Evolutionary conservation across 441 rosid species (phyloP), one percentile per base, ranked within the genome.

Genomic region (Erysimum cheiri): DNA sequence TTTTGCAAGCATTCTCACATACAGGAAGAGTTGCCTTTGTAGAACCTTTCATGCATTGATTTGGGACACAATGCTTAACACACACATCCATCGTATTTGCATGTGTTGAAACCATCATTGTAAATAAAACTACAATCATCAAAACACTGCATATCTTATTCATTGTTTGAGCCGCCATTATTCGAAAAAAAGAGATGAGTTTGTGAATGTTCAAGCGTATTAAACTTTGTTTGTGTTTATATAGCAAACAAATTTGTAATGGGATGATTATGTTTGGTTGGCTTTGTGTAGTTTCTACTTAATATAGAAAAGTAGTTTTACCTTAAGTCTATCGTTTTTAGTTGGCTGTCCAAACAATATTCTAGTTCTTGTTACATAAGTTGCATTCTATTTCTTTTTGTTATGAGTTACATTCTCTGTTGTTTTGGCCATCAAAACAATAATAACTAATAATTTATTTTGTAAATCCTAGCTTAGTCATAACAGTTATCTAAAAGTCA

Each of bases 41-140:
- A 10, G 62, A 13, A 57, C 6, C 5, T 17, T 57, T 35, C 44
- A 57, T 57, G 44, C 62, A 57, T 35, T 57, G 62, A 12, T 36
- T 57, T 2, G 41, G 46, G 10, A 36, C 15, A 57, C 62, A 57
- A 36, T 55, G 60, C 3, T 55, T 55, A 12, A 55, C 7, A 17
- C 60, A 55, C 41, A 55, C 2, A 4, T 55, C 41, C 13, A 8
- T 5, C 2, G n/a, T 15, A 33, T 15, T 32, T 1, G 41, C 60
- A 9, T 33, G 8, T 55, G 14, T 33, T 32, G 60, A 55, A 55
- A 55, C 40, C 41, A 55, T 33, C 60, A 33, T 55, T 1, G 14
- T 55, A 55, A 55, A 32, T 17, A 55, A 32, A 55, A 33, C 10
- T 6, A 19, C 62, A 17, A 57, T 57, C 46, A 36, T 36, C 62